phyloP scores from a whole-genome alignment of 2,329 filamentous ascomycete species.

The Aspergillus sclerotialis region DNA sequence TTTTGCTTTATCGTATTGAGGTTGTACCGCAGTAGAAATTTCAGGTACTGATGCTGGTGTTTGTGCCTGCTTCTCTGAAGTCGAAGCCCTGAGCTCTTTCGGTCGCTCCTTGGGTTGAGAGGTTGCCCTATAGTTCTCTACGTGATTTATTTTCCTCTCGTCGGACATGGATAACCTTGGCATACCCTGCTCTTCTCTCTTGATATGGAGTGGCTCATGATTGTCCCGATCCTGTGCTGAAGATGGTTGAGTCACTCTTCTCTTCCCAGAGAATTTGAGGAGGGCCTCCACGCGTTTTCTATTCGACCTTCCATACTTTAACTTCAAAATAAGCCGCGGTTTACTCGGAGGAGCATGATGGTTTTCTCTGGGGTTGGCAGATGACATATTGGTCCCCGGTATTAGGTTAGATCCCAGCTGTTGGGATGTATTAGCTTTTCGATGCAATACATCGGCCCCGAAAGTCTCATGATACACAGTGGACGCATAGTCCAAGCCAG shows the following conservation, averaged over 20 bases:
- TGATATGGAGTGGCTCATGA: conserved; percentile 12
- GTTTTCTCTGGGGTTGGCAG: conserved; percentile 5
- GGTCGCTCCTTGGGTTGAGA: conserved; percentile 26
- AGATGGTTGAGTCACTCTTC: conserved; percentile 19
- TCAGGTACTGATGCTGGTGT: conserved; percentile 26
- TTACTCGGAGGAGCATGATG: conserved; percentile 8
- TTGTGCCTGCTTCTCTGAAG: conserved; percentile 30
- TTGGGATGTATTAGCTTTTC: conserved; percentile 2
- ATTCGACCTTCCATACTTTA: conserved; percentile 47
- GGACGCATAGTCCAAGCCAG: conserved; percentile 5
- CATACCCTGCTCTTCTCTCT: conserved; percentile 12
- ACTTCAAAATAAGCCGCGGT: conserved; percentile 38
- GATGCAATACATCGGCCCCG: conserved; percentile 5
- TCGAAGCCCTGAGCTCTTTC: conserved; percentile 24
- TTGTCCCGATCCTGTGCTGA: conserved; percentile 18
- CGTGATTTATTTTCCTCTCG: conserved; percentile 12
- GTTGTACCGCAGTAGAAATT: conserved; percentile 26
- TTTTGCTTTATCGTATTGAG: conserved; percentile 18
- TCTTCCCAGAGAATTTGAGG: conserved; percentile 37
- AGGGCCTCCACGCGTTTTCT: conserved; percentile 41
- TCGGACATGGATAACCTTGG: conserved; percentile 8
- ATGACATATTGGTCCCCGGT: conserved; percentile 5
- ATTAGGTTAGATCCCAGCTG: background rate
- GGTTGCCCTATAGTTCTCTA: conserved; percentile 17
- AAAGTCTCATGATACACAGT: conserved; percentile 4